Base-by-base conservation (phyloP, 179 eudicot species). In the Silene coronaria region DNA sequence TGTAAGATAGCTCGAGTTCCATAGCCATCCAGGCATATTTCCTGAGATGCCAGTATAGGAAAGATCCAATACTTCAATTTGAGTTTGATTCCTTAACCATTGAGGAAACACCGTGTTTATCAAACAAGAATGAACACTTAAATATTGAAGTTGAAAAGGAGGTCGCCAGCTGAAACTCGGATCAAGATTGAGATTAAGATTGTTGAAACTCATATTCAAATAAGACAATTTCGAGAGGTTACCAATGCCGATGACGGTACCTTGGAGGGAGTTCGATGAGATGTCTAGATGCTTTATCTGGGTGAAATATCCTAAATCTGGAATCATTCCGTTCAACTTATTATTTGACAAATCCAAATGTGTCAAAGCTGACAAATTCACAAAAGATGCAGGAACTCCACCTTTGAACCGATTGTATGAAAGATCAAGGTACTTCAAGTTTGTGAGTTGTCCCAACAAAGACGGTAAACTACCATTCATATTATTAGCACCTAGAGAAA, bases 41-140 rank as follows among this genome's bases (percentile, higher is more conserved):
- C 74, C 74, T 3, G 74, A 26, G 16, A 71, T 53, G 7, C 46
- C 45, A 16, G 63, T 53, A 71, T 71, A 12, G 17, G 63, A 71
- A 30, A 71, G 74, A 3, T 71, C 64, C 13, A 71, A 16, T 1
- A 4, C 1, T 27, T 9, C 17, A 27, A 71, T 71, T 6, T 12
- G 32, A 6, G 45, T 71, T 59, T 73, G 76, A n/a, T 27, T 36
- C 2, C 23, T 45, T 21, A 73, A 48, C 68, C 68, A 73, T 22
- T 22, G 3, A 66, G 76, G n/a, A 27, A 12, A 38, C 14, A 27
- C 32, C 2, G 36, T 2, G 11, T 19, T 32, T 2, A 73, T 59
- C 8, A 32, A 12, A 6, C 67, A 73, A 32, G 67, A 73, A 4
- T 7, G 0, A 17, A 38, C 23, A 5, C 0, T 19, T 10, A 73